These are phyloP conservation scores for Aspergillus flavus DNA, from an alignment of 2,329 filamentous ascomycete genomes.

Conservation along the genomic window DNA sequence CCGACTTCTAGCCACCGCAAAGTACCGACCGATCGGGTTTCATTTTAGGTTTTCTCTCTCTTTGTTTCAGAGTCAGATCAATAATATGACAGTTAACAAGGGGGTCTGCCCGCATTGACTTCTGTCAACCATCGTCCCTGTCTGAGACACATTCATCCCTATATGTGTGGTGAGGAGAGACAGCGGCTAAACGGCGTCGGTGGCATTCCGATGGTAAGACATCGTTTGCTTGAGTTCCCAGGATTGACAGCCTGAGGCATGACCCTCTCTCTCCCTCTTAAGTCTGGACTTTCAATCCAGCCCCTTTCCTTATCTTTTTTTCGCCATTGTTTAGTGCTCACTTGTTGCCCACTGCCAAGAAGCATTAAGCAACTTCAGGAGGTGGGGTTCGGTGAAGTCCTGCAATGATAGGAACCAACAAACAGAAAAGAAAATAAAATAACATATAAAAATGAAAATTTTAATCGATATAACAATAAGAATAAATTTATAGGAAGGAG, in stretches of 20 bases:
- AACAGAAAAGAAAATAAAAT: not conserved
- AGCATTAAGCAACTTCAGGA: not conserved
- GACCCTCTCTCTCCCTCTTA: not conserved
- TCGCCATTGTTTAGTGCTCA: not conserved
- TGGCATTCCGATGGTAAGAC: not conserved
- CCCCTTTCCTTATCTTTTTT: not conserved
- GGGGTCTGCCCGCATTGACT: not conserved
- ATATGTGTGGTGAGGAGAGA: not conserved
- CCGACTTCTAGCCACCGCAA: not conserved
- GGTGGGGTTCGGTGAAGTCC: not conserved
- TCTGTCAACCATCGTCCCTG: not conserved
- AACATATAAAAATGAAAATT: not conserved
- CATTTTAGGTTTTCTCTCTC: too few species aligned
- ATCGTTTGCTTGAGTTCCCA: not conserved
- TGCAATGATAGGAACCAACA: slow-evolving; percentile 1
- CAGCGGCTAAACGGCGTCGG: not conserved
- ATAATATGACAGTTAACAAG: not conserved
- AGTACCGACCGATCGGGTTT: not conserved
- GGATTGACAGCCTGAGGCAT: not conserved
- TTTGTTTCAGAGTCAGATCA: not conserved
- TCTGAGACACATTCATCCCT: slow-evolving; percentile 3
- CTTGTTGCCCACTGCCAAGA: slow-evolving; percentile 2
- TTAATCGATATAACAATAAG: not conserved
- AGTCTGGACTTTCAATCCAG: not conserved
- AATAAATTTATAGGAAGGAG: not conserved